Percentiles rank a stretch among this genome's conserved stretches.
Conservation (phyloP, 345 rosid species). For the Gossypium turneri region DNA sequence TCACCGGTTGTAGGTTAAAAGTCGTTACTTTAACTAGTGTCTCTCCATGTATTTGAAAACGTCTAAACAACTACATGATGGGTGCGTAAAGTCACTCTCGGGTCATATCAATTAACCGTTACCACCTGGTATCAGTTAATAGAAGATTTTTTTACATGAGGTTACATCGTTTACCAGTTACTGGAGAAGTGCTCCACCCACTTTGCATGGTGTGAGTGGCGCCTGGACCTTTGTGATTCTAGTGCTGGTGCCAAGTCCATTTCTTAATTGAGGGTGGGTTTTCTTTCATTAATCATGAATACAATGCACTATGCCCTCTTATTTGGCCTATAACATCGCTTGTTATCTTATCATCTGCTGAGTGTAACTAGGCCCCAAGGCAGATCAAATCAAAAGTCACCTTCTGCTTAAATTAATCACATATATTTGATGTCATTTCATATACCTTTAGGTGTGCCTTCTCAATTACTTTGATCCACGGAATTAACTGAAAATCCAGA, state of each 20-base stretch:
- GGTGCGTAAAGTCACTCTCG: not conserved
- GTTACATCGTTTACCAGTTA: not conserved
- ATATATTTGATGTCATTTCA: not conserved
- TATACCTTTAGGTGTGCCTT: not conserved
- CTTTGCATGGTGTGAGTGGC: conserved; percentile 9
- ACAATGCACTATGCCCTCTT: not conserved
- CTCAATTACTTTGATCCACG: not conserved
- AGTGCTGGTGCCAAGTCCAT: conserved; percentile 3
- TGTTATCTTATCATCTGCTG: not conserved
- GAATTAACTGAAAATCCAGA: not conserved
- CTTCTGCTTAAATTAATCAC: not conserved
- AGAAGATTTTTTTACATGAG: not conserved
- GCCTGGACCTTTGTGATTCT: not conserved
- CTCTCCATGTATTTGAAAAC: not conserved
- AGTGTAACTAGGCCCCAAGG: not conserved
- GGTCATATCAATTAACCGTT: not conserved
- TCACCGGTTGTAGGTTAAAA: not conserved
- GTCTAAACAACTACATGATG: not conserved
- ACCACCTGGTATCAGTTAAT: not conserved
- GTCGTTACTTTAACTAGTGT: not conserved
- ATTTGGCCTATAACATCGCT: conserved; percentile 4
- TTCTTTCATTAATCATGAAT: conserved; percentile 6
- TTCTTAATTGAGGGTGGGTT: not conserved
- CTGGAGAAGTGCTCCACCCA: not conserved
- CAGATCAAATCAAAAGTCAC: conserved; percentile 7